Conservation (phyloP, 2,329 filamentous ascomycete species). For the Hypoxylon sp. region DNA sequence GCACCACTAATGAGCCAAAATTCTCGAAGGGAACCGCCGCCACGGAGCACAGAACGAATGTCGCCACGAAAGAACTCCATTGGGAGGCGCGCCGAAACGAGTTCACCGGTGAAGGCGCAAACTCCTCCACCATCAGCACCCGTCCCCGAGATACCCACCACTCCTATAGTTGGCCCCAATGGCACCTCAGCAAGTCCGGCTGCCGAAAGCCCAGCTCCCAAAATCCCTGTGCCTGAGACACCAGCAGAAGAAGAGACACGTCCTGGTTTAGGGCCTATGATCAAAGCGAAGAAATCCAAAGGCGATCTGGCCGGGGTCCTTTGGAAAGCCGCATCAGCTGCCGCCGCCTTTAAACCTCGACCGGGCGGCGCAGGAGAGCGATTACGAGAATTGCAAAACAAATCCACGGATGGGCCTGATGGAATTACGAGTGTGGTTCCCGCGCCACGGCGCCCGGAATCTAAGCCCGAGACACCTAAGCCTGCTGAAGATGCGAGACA, state of each 20-base stretch:
- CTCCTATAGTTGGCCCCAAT: slow-evolving; percentile 32
- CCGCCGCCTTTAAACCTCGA: slow-evolving; percentile 83
- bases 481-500: slow-evolving; percentile 51
- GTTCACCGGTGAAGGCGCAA: slow-evolving; percentile 53
- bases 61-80: slow-evolving; percentile 59
- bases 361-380: slow-evolving; percentile 88
- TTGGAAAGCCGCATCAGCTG: slow-evolving; percentile 82
- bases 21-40: slow-evolving; percentile 62
- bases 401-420: slow-evolving; percentile 77
- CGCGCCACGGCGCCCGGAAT: slow-evolving; percentile 70
- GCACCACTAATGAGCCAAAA: slow-evolving; percentile 67
- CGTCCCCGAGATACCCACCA: slow-evolving; percentile 28
- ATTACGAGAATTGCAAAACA: slow-evolving; percentile 71
- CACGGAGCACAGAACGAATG: slow-evolving; percentile 64
- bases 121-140: slow-evolving; percentile 36
- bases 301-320: slow-evolving; percentile 80
- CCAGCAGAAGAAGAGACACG: slow-evolving; percentile 59
- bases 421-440: slow-evolving; percentile 91
- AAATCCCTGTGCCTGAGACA: slow-evolving; percentile 47
- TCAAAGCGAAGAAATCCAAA: slow-evolving; percentile 80
- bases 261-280: slow-evolving; percentile 91
- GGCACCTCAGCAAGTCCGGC: slow-evolving; percentile 38
- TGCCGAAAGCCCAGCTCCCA: slow-evolving; percentile 45
- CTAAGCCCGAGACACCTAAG: slow-evolving; percentile 53
- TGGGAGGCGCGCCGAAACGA: slow-evolving; percentile 50